These are phyloP conservation scores for Pseudopyricularia cyperi DNA, from an alignment of 2,329 filamentous ascomycete genomes.

Conservation along the genomic window DNA sequence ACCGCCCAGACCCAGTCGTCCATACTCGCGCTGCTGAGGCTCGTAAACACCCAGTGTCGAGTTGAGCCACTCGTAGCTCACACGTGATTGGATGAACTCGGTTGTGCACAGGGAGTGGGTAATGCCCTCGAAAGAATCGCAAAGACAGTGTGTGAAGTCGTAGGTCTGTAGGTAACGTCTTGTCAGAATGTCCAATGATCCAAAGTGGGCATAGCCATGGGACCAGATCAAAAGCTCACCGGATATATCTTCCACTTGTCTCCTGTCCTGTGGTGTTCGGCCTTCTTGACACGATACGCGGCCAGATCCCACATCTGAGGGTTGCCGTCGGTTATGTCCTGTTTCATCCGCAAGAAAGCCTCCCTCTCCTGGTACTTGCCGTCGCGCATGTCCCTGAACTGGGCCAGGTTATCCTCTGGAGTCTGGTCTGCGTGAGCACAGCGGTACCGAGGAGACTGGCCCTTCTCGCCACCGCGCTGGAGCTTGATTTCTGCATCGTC, in stretches of 20 bases:
- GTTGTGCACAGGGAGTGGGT: constrained; percentile 89
- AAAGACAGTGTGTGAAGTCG: constrained; percentile 82
- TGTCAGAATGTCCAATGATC: not conserved
- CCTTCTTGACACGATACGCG: constrained; percentile 73
- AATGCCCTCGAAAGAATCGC: constrained; percentile 84
- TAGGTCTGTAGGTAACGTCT: constrained; percentile 41
- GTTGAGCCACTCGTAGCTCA: constrained; percentile 84
- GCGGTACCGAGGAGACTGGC: constrained; percentile 57
- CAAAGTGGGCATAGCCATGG: too few species aligned
- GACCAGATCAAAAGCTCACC: not conserved
- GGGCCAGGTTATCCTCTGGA: constrained; percentile 57
- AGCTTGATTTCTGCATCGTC: constrained; percentile 70
- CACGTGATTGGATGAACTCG: constrained; percentile 74
- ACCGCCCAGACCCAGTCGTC: constrained; percentile 58
- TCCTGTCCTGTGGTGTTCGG: constrained; percentile 61
- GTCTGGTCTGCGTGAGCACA: constrained; percentile 69
- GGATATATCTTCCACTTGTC: constrained; percentile 86
- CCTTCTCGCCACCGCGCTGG: constrained; percentile 68
- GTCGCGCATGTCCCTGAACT: constrained; percentile 84
- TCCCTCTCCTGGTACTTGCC: constrained; percentile 79
- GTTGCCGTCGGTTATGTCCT: constrained; percentile 70
- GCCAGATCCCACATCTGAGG: constrained; percentile 95
- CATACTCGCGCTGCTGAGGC: constrained; percentile 86
- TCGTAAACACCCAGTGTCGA: constrained; percentile 71
- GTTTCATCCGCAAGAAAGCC: constrained; percentile 87